phyloP scores from a whole-genome alignment of 2,329 filamentous ascomycete species.

The Colletotrichum nymphaeae region DNA sequence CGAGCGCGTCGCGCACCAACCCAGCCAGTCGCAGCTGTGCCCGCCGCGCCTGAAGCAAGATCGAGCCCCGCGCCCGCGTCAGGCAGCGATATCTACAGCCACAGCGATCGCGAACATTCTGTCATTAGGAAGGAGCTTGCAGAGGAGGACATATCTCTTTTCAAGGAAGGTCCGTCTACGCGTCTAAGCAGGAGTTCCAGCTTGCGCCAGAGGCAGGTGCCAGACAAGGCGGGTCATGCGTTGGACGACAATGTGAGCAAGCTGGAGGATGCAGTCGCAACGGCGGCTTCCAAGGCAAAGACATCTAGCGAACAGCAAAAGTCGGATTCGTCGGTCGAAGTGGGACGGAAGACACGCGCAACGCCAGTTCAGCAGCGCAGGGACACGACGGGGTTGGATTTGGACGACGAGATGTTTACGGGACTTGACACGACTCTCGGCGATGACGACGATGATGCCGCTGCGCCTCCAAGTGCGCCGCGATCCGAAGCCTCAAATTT shows the following conservation, averaged over 20 bases:
- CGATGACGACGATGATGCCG: slow-evolving; percentile 55
- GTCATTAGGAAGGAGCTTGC: slow-evolving; percentile 39
- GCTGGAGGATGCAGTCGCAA: slow-evolving; percentile 48
- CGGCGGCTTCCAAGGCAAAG: slow-evolving; percentile 42
- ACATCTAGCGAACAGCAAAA: slow-evolving; percentile 40
- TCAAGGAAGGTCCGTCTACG: slow-evolving; percentile 8
- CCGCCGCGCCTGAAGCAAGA: slow-evolving; percentile 22
- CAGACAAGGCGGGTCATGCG: slow-evolving; percentile 40
- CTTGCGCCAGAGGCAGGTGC: slow-evolving; percentile 34
- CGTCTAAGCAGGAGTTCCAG: slow-evolving; percentile 32
- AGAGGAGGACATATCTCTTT: slow-evolving; percentile 3
- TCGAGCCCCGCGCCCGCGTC: slow-evolving; percentile 22
- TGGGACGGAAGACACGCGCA: slow-evolving; percentile 48
- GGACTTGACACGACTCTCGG: slow-evolving; percentile 51
- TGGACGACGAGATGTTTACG: slow-evolving; percentile 61
- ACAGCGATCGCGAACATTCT: slow-evolving; percentile 49
- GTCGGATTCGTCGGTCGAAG: slow-evolving; percentile 49
- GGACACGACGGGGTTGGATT: slow-evolving; percentile 60
- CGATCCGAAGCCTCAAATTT: slow-evolving; percentile 59
- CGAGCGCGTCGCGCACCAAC: slow-evolving; percentile 43
- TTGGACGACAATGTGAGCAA: slow-evolving; percentile 51
- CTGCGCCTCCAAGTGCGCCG: slow-evolving; percentile 44
- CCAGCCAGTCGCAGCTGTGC: slow-evolving; percentile 34
- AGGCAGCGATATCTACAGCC: slow-evolving; percentile 47
- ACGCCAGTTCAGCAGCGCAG: slow-evolving; percentile 49